These are phyloP conservation scores for Pseudocercospora pini-densiflorae DNA, from an alignment of 2,329 filamentous ascomycete species.

Conservation along the genomic window DNA sequence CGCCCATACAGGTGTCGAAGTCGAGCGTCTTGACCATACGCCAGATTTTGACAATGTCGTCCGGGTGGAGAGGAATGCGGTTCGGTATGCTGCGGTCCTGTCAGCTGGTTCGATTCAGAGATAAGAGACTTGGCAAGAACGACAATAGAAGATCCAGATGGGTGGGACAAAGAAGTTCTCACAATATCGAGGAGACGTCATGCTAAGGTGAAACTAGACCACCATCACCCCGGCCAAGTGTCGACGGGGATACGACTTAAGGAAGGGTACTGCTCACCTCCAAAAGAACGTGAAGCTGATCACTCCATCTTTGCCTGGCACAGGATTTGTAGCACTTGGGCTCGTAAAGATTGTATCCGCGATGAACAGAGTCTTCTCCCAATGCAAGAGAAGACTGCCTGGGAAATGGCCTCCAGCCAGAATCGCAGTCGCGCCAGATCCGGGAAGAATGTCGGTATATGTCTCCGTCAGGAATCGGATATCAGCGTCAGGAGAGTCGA, in stretches of 20 bases:
- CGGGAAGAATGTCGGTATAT: conserved; percentile 37
- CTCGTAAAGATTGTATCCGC: conserved; percentile 77
- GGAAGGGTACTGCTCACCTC: conserved; percentile 42
- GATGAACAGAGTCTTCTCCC: conserved; percentile 64
- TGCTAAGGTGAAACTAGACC: background rate
- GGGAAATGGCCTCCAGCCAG: conserved; percentile 80
- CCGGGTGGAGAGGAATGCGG: conserved; percentile 68
- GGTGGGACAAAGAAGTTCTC: background rate
- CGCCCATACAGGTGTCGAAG: conserved; percentile 68
- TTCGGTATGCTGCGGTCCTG: conserved; percentile 61
- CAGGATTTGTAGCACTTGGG: conserved; percentile 44
- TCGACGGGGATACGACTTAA: background rate
- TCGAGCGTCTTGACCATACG: conserved; percentile 61
- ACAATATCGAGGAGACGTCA: background rate
- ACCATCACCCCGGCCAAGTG: background rate
- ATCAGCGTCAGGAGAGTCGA: conserved; percentile 44
- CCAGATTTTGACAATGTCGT: conserved; percentile 71
- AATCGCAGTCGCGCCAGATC: conserved; percentile 57
- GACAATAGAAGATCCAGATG: background rate
- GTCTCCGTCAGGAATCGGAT: conserved; percentile 49
- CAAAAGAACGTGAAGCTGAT: conserved; percentile 71
- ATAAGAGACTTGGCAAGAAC: background rate
- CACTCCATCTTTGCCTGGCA: conserved; percentile 41
- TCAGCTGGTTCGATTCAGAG: background rate
- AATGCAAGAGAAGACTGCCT: conserved; percentile 70